Evolutionary conservation across 202 grass and related monocot genomes (phyloP), one percentile per base, ranked within the genome.

Genomic region (Schoenoplectus tabernaemontani): DNA sequence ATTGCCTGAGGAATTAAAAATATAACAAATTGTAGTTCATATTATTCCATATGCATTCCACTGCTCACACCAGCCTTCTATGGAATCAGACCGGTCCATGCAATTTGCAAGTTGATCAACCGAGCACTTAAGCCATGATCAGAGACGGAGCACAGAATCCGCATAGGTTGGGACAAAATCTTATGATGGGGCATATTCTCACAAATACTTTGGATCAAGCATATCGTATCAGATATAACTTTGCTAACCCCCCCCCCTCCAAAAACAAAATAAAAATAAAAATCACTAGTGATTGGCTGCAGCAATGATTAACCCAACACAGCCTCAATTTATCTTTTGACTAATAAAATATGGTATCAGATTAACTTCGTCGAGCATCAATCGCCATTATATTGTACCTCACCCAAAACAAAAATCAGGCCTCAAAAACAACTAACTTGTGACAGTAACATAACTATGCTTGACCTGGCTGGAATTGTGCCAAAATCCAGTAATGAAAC

Each of bases 1-100:
- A 88, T 93, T 99, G 80, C 96, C 92, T 99, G 72, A 15, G 82
- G 57, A 67, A 89, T 3, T 78, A 59, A 58, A 44, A 83, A 30
- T 58, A 68, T 48, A 69, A 30, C 7, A 64, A 72, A 7, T 53
- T 78, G 11, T 2, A 46, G 84, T 81, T 72, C 43, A 68, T 28
- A 32, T 15, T 48, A 7, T 20, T 46, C 11, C 22, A 7, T 71
- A 71, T 71, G 22, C 23, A 48, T 4, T 48, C 28, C 42, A 71
- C 5, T 70, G 66, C 43, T 71, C 66, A 47, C 22, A 47, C 10
- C 20, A 16, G 33, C 33, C 28, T 64, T 64, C 30, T 64, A 37
- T 15, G 4, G 41, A 23, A 47, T 26, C 41, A 48, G 38, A 30
- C 20, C 24, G 23, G 51, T 78, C 38, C 48, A 59, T 38, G 3